phyloP scores from a whole-genome alignment of 345 rosid species.

The Brassica cretica region DNA sequence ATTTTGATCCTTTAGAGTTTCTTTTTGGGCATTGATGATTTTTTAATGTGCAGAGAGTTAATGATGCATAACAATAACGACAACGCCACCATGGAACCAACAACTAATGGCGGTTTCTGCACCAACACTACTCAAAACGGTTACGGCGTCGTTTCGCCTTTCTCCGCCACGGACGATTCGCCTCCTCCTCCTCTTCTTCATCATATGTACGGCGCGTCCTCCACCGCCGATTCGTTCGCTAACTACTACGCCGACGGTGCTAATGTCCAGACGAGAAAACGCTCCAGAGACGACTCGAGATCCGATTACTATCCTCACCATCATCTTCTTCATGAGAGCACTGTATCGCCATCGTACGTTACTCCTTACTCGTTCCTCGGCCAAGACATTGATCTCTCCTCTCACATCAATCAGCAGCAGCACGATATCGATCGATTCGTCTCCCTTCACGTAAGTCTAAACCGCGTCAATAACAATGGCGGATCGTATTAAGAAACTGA shows the following conservation, averaged over 20 bases:
- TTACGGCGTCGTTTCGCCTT: slow-evolving; percentile 33
- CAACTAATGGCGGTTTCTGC: slow-evolving; percentile 35
- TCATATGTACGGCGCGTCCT: slow-evolving; percentile 47
- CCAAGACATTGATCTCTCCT: slow-evolving; percentile 52
- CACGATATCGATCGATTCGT: slow-evolving; percentile 60
- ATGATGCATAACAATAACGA: slow-evolving; percentile 46
- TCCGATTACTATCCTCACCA: slow-evolving; percentile 34
- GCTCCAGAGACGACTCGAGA: slow-evolving; percentile 59
- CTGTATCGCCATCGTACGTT: slow-evolving; percentile 13
- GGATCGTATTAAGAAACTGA: too few relatives aligned
- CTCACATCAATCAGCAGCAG: slow-evolving; percentile 71
- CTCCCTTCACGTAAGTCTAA: slow-evolving; percentile 45
- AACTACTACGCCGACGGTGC: slow-evolving; percentile 41
- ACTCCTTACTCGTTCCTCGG: slow-evolving; percentile 62
- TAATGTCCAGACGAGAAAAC: slow-evolving; percentile 49
- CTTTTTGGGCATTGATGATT: neutral
- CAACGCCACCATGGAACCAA: slow-evolving; percentile 21
- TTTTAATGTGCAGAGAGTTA: slow-evolving; percentile 43
- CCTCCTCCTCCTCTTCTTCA: slow-evolving; percentile 45
- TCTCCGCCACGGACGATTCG: slow-evolving; percentile 36
- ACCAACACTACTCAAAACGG: slow-evolving; percentile 1
- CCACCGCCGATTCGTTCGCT: slow-evolving; percentile 39
- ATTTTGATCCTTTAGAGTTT: neutral
- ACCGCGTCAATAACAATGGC: too few relatives aligned
- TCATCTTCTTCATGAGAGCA: slow-evolving; percentile 30